phyloP scores from a whole-genome alignment of 495 filamentous ascomycete genomes.

The Penicillium cosmopolitanum region DNA sequence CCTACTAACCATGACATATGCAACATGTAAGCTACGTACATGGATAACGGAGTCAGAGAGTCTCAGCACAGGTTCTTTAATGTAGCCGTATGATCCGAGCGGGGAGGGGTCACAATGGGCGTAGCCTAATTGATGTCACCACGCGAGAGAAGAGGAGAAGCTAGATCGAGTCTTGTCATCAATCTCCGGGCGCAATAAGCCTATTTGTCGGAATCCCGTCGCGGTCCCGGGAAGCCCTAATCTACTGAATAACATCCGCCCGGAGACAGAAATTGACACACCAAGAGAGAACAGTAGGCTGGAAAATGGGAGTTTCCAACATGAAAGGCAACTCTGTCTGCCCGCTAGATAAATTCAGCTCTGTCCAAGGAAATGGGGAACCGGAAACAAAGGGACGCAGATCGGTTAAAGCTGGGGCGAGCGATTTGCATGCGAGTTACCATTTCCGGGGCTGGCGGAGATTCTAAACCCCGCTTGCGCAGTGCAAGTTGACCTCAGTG shows the following conservation, averaged over 20 bases:
- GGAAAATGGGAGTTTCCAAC: background rate
- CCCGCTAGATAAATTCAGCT: background rate
- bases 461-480: slow-evolving; percentile 14
- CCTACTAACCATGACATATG: too few relatives aligned
- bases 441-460: slow-evolving; percentile 7
- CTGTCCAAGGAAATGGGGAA: background rate
- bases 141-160: background rate
- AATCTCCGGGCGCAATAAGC: background rate
- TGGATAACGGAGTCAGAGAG: too few relatives aligned
- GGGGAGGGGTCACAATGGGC: background rate
- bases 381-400: background rate
- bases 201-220: slow-evolving; percentile 21
- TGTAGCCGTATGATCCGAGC: background rate
- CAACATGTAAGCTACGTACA: too few relatives aligned
- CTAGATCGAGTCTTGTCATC: background rate
- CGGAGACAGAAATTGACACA: background rate
- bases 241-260: background rate
- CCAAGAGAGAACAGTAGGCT: background rate
- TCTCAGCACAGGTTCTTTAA: too few relatives aligned
- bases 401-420: background rate
- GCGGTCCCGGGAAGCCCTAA: slow-evolving; percentile 22
- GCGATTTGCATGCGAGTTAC: slow-evolving; percentile 5
- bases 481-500: slow-evolving; percentile 20
- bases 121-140: background rate
- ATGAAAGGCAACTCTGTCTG: background rate